Evolutionary conservation across 2,329 filamentous ascomycete species (phyloP).

Genomic region (Ophiostoma quercus): DNA sequence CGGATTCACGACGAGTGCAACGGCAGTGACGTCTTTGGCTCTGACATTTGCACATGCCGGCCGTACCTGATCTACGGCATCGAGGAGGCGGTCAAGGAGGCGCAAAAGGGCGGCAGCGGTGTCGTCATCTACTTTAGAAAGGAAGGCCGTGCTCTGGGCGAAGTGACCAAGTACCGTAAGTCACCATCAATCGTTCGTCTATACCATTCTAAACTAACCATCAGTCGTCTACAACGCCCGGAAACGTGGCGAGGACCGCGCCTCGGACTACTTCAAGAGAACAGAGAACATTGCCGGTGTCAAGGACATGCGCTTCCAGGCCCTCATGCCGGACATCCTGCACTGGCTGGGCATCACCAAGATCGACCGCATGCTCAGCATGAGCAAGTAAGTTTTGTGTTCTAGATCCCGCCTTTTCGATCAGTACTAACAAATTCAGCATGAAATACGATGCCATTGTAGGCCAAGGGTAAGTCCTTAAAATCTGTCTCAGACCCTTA

Average conservation of each 20-base stretch:
- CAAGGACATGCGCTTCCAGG: slow-evolving; percentile 96
- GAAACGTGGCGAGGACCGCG: slow-evolving; percentile 72
- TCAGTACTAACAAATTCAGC: slow-evolving; percentile 39
- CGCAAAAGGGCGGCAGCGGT: slow-evolving; percentile 85
- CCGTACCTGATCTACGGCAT: slow-evolving; percentile 97
- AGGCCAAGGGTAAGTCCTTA: slow-evolving; percentile 59
- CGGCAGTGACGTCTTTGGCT: slow-evolving; percentile 94
- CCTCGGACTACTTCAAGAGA: slow-evolving; percentile 90
- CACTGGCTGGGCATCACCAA: slow-evolving; percentile 98
- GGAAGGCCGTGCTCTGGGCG: slow-evolving; percentile 87
- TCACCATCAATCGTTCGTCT: not conserved
- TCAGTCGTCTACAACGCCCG: slow-evolving; percentile 68
- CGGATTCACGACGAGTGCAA: slow-evolving; percentile 84
- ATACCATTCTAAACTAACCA: not conserved
- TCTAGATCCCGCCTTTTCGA: not conserved
- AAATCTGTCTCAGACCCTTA: slow-evolving; percentile 2
- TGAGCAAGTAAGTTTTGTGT: slow-evolving; percentile 71
- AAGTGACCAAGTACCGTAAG: slow-evolving; percentile 68
- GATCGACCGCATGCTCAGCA: slow-evolving; percentile 96
- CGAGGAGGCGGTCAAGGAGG: slow-evolving; percentile 94
- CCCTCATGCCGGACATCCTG: slow-evolving; percentile 93
- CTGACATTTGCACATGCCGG: slow-evolving; percentile 93
- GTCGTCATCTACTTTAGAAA: slow-evolving; percentile 99
- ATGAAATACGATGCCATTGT: slow-evolving; percentile 92
- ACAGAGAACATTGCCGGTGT: slow-evolving; percentile 99